phyloP scores from a whole-genome alignment of 2,329 filamentous ascomycete species.

The Neophaeococcomyces mojaviensis region DNA sequence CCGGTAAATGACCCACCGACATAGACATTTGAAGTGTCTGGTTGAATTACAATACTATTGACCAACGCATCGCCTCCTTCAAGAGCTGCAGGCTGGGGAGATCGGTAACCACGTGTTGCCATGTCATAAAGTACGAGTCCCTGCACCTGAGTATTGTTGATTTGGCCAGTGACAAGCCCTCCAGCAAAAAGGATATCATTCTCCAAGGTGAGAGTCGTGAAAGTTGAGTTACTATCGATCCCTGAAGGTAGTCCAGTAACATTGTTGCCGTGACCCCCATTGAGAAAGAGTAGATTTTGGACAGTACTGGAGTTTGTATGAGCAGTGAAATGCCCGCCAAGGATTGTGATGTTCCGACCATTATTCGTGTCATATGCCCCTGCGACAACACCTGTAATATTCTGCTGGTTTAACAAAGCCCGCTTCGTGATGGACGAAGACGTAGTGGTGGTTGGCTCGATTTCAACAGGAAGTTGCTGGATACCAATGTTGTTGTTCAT shows the following conservation, averaged over 20 bases:
- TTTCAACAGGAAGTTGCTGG: conserved; percentile 43
- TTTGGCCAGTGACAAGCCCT: conserved; percentile 65
- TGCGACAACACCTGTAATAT: conserved; percentile 51
- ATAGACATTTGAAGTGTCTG: conserved; percentile 66
- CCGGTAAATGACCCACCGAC: conserved; percentile 74
- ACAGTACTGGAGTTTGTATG: conserved; percentile 62
- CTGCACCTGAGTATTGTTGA: conserved; percentile 55
- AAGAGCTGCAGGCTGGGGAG: conserved; percentile 67
- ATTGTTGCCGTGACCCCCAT: conserved; percentile 58
- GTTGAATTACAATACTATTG: conserved; percentile 65
- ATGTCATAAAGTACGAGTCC: conserved; percentile 80
- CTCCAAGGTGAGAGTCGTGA: conserved; percentile 62
- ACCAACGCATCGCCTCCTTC: conserved; percentile 64
- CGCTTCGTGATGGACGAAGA: conserved; percentile 21
- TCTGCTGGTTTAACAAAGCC: conserved; percentile 28
- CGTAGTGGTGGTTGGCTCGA: conserved; percentile 26
- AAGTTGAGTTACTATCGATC: conserved; percentile 64
- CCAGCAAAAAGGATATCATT: conserved; percentile 70
- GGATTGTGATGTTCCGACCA: conserved; percentile 70
- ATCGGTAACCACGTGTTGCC: conserved; percentile 50
- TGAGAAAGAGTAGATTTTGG: conserved; percentile 74
- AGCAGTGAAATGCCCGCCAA: conserved; percentile 79
- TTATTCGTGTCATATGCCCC: conserved; percentile 69
- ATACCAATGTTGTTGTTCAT: conserved; percentile 29
- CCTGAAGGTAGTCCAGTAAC: conserved; percentile 63